Percentiles rank a stretch among this genome's conserved stretches.
Conservation (phyloP, 2,329 filamentous ascomycete genomes). For the Epichloe coenophiala region DNA sequence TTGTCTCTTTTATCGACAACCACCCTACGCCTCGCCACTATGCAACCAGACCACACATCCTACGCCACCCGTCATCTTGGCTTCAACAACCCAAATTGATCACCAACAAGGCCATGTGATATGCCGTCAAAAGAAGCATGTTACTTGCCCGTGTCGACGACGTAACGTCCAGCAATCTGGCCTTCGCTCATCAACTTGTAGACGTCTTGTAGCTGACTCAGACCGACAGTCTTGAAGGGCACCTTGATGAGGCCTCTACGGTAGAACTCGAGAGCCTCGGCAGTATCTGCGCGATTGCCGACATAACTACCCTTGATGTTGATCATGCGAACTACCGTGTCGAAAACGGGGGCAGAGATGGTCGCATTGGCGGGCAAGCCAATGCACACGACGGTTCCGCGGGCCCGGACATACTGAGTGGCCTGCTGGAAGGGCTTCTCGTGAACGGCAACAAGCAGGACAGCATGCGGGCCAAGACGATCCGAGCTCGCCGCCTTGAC, state of each 20-base stretch:
- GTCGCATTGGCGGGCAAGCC: slow-evolving; percentile 72
- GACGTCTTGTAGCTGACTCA: slow-evolving; percentile 68
- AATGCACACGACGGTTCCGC: slow-evolving; percentile 76
- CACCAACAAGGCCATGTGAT: no score
- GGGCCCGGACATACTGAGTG: slow-evolving; percentile 70
- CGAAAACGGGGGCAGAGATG: slow-evolving; percentile 75
- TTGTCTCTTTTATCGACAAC: no score
- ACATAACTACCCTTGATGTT: slow-evolving; percentile 88
- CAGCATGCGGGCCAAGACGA: slow-evolving; percentile 74
- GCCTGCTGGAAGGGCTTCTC: slow-evolving; percentile 97
- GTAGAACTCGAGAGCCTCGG: slow-evolving; percentile 87
- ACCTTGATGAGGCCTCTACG: slow-evolving; percentile 69
- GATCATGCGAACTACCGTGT: slow-evolving; percentile 81
- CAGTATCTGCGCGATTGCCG: slow-evolving; percentile 76
- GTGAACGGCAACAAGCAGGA: slow-evolving; percentile 70
- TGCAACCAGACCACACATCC: no score
- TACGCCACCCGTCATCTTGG: no score
- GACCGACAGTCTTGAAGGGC: slow-evolving; percentile 72
- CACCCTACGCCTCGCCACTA: no score
- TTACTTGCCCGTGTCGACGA: slow-evolving; percentile 58
- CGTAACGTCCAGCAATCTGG: slow-evolving; percentile 65
- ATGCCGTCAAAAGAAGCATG: no score
- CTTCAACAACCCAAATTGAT: no score
- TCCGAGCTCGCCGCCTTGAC: slow-evolving; percentile 71
- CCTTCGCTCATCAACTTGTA: slow-evolving; percentile 61